These are phyloP conservation scores for Colletotrichum liriopes DNA, from an alignment of 2,329 filamentous ascomycete species.

Conservation along the genomic window DNA sequence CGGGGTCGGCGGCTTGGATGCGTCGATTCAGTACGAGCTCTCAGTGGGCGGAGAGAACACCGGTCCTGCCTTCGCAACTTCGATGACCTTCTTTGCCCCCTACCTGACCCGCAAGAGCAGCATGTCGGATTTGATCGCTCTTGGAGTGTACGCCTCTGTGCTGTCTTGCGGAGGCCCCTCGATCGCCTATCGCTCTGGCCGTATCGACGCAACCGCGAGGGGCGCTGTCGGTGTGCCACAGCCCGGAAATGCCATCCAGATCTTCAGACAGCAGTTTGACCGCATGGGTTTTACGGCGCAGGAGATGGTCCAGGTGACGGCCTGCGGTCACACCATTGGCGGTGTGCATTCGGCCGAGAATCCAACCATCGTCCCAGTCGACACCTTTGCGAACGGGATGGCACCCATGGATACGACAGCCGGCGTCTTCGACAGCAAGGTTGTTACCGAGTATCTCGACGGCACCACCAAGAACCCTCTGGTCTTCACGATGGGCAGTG, in stretches of 20 bases:
- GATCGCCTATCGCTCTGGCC: conserved; percentile 68
- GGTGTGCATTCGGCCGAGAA: conserved; percentile 71
- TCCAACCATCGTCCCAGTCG: conserved; percentile 65
- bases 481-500: conserved; percentile 65
- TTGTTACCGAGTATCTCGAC: conserved; percentile 71
- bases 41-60: conserved; percentile 66
- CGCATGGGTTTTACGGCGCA: conserved; percentile 70
- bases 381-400: conserved; percentile 60
- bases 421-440: conserved; percentile 68
- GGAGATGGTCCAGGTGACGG: conserved; percentile 74
- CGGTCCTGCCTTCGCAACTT: conserved; percentile 69
- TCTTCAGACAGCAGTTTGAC: conserved; percentile 69
- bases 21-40: conserved; percentile 73
- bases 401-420: conserved; percentile 63
- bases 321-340: conserved; percentile 75
- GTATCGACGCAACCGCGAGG: conserved; percentile 66
- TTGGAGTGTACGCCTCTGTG: conserved; percentile 72
- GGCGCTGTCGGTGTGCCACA: conserved; percentile 69
- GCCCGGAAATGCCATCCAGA: conserved; percentile 68
- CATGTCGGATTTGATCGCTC: conserved; percentile 71
- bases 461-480: conserved; percentile 70
- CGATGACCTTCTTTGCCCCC: conserved; percentile 68
- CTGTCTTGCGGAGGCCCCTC: conserved; percentile 72
- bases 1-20: conserved; percentile 70
- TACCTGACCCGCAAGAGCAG: conserved; percentile 67